A percentile compares a stretch with the other conserved stretches of the same genome.
These are phyloP conservation scores for Quercus berberidifolia DNA, from an alignment of 306 rosid species.

Conservation along the genomic window DNA sequence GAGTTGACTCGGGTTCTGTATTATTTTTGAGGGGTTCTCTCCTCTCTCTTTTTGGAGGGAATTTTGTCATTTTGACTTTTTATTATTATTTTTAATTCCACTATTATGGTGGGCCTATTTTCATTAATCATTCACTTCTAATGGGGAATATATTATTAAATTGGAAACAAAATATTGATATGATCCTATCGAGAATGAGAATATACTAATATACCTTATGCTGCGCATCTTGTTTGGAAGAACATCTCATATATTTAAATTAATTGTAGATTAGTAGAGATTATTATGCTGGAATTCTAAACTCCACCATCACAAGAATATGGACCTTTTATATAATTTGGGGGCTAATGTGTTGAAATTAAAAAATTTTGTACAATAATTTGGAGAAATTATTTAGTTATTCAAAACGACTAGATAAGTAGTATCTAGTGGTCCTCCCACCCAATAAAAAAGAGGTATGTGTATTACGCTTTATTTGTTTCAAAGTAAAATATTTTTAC, in stretches of 20 bases:
- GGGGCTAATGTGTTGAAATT: no score
- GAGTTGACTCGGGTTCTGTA: neutral
- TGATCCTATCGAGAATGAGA: constrained; percentile 33
- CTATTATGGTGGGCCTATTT: neutral
- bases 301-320: no score
- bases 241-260: neutral
- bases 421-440: no score
- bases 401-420: no score
- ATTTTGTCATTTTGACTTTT: neutral
- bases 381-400: no score
- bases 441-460: no score
- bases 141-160: neutral
- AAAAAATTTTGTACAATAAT: no score
- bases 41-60: neutral
- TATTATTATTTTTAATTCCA: constrained; percentile 21
- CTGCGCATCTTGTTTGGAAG: neutral
- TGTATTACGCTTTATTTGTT: no score
- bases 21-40: neutral
- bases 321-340: no score
- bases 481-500: no score
- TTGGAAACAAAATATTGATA: constrained; percentile 1
- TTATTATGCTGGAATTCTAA: neutral
- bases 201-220: constrained; percentile 39
- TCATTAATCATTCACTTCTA: neutral
- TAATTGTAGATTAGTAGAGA: neutral